These are phyloP conservation scores for Naegleria lovaniensis DNA, from an alignment of 208 protist genomes.

Conservation along the genomic window DNA sequence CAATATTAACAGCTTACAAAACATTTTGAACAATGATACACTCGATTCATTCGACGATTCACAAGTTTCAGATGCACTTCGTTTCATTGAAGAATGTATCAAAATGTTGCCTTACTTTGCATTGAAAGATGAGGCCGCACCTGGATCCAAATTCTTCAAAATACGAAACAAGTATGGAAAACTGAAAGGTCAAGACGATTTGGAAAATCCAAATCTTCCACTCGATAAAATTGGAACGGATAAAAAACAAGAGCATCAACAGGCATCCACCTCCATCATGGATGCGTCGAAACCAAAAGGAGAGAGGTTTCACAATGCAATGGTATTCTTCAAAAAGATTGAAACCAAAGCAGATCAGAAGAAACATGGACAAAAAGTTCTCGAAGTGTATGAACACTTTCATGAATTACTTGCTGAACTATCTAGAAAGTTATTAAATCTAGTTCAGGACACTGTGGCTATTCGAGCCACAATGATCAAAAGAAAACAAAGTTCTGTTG, in stretches of 20 bases:
- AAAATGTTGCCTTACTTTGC: neutral
- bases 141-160: neutral
- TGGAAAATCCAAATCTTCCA: neutral
- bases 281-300: neutral
- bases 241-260: neutral
- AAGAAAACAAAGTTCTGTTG: neutral
- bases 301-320: neutral
- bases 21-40: neutral
- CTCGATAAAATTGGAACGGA: neutral
- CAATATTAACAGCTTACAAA: neutral
- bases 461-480: neutral
- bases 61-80: neutral
- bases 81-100: neutral
- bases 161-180: neutral
- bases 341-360: neutral
- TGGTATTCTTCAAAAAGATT: neutral
- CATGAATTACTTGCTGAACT: neutral
- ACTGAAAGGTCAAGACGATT: neutral
- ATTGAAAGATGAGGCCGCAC: neutral
- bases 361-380: neutral
- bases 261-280: no score
- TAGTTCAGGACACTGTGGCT: neutral
- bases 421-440: neutral
- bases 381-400: neutral
- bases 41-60: neutral